Base-by-base conservation (phyloP, 2,329 filamentous ascomycete species). In the Alternaria viburni region DNA sequence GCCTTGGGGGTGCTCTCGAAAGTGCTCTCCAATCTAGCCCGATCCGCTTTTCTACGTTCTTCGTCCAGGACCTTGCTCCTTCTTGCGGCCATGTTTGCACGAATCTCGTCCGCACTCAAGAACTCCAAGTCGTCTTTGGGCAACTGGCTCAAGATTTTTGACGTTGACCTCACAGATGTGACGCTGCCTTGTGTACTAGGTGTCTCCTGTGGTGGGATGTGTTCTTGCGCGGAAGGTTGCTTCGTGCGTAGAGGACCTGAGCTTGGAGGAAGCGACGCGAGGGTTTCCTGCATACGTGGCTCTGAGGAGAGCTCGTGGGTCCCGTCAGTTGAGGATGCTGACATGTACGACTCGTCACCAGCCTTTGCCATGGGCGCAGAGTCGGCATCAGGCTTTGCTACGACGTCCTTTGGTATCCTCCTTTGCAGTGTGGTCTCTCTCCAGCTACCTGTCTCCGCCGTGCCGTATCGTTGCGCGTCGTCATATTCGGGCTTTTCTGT, bases 91-190 rank as follows among this genome's bases (percentile, higher is more conserved):
- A 83, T 82, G 15, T 77, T 75, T 28, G 82, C 81, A 25, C 82
- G 78, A n/a, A 83, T 77, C 21, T 80, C 74, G 12, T 74, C 75
- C 5, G 81, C 80, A 51, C 76, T 83, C 26, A 84, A 69, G 7
- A 77, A 71, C 51, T 84, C 81, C 17, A 83, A 69, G 57, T 83
- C 80, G 45, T 81, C 72, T 46, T 77, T 65, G 2, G 79, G 78
- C 11, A 80, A 64, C 7, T 74, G 76, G 6, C 69, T 67, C 6
- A 82, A 69, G 11, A 74, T 74, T 0, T 75, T 65, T 6, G 70
- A 70, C 50, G 72, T 69, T 50, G 74, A 72, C 44, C 59, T 63
- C 21, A 57, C 8, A 45, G 56, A 36, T 30, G 23, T 4, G 23
- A 23, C 21, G 25, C 21, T 12, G 8, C 15, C 28, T 44, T 43